Base-by-base conservation (phyloP, 2,329 filamentous ascomycete species). In the Beauveria australis region DNA sequence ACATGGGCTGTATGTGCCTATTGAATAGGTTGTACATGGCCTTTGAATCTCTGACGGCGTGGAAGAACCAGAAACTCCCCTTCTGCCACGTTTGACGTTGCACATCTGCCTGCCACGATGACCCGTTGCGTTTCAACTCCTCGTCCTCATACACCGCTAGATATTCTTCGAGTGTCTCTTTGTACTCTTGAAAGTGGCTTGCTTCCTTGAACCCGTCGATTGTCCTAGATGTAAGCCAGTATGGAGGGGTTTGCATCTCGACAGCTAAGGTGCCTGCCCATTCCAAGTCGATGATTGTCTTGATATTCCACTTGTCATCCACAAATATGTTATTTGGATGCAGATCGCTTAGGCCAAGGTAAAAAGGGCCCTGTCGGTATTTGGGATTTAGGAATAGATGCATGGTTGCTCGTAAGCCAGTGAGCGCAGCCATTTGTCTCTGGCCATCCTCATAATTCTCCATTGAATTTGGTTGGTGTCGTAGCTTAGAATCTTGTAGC, bases 251-350 rank as follows among this genome's bases (percentile, higher is more conserved):
- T 19, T 67, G 57, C 64, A 68, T 69, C 58, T 72, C 67, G 4
- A 66, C 46, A 16, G 67, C 65, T 12, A 40, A 44, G 8, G 67
- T 63, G 44, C 60, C 63, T 30, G 67, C 64, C 70, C 67, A 73
- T 64, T 74, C 69, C 4, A 72, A 63, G 57, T 73, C 69, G 59
- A 73, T 67, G 22, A 72, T 46, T 37, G 48, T 66, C 52, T 61
- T 68, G 53, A 74, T 65, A 55, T 71, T 67, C 69, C 67, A 73
- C 16, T 71, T 43, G n/a, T 67, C 47, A 53, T 73, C 69, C 9
- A 72, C 67, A 40, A 73, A 71, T 7, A 73, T 71, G 55, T 77
- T 77, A 44, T 70, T 72, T 48, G 68, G 64, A 52, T 74, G 72
- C n/a, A 76, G 60, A 62, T 77, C 73, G 28, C 70, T 74, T 1